Percentiles rank a stretch among this genome's conserved stretches.
phyloP scores from a whole-genome alignment of 169 alveolate species.

The Plasmodium vinckei region DNA sequence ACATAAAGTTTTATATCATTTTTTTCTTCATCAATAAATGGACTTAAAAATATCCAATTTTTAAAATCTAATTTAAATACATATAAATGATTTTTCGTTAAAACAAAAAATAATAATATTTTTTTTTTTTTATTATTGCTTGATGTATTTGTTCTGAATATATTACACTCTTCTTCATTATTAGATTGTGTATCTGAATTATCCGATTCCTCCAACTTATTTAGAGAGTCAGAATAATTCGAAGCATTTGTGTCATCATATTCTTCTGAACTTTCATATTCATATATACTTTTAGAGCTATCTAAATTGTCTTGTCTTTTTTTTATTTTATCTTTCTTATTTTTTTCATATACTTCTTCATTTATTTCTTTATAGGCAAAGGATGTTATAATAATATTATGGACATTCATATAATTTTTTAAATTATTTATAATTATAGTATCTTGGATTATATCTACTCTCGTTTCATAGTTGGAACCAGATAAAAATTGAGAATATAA shows the following conservation, averaged over 20 bases:
- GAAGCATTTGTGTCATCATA: background rate
- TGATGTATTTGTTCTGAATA: conserved; percentile 3
- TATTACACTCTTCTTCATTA: conserved; percentile 26
- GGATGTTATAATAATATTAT: conserved; percentile 59
- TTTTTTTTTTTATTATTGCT: conserved; percentile 16
- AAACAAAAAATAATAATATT: conserved; percentile 42
- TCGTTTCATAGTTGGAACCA: conserved; percentile 27
- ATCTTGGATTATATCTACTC: conserved; percentile 64
- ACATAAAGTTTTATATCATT: conserved; percentile 61
- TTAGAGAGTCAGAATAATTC: background rate
- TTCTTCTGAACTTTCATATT: conserved; percentile 18
- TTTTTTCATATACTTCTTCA: background rate
- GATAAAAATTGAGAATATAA: conserved; percentile 64
- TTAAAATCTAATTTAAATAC: conserved; percentile 53
- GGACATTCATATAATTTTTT: conserved; percentile 43
- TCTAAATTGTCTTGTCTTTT: conserved; percentile 25
- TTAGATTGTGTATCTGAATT: conserved; percentile 24
- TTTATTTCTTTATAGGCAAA: conserved; percentile 61
- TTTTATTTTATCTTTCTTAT: background rate
- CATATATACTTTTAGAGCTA: conserved; percentile 1
- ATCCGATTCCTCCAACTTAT: background rate
- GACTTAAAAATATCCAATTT: conserved; percentile 71
- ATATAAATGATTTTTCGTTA: conserved; percentile 74
- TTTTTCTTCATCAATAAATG: conserved; percentile 72
- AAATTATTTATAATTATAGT: conserved; percentile 44